Base-by-base conservation (phyloP, 495 filamentous ascomycete genomes). In the Aspergillus affinis region DNA sequence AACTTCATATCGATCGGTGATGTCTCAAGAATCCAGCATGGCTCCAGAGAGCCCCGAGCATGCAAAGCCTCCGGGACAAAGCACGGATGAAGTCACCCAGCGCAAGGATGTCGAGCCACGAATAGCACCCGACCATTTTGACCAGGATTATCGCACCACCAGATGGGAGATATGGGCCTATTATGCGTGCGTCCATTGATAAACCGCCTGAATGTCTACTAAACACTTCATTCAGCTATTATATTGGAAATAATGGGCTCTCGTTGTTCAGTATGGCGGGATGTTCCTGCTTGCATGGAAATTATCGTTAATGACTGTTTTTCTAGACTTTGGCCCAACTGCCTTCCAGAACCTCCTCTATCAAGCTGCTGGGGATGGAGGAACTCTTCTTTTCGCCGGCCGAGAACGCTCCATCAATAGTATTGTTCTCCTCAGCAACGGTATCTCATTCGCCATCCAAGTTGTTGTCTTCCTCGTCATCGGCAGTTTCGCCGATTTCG, bases 221-320 rank as follows among this genome's bases (percentile, higher is more conserved):
- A 69, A 69, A 67, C 41, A 1, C 12, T 13, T 20, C 12, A 50
- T 57, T 18, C 53, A 79, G 76, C 61, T 89, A 86, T 65, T 89
- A 89, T 61, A 83, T 88, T 53, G 86, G 86, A 27, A 86, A 88
- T 63, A 88, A 88, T 69, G 86, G 86, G 7, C 67, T 88, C 36
- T 81, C 84, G 3, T 73, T 89, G 8, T 89, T 88, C 78, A 89
- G 76, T 79, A 58, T 48, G 71, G 61, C n/a, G 49, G 23, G 55
- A 26, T 26, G 23, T 46, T 21, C 18, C 18, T 9, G 12, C 46
- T 27, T 20, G 29, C 23, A 8, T 23, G 5, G 46, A 54, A 32
- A 32, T 17, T 21, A 41, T 9, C 3, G 3, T 41, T 36, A 52
- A 51, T 51, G 58, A 65, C 12, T 27, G 47, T 6, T 30, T 1